Evolutionary conservation across 352 stramenopile species (phyloP).

Genomic region (Phytophthora colocasiae): DNA sequence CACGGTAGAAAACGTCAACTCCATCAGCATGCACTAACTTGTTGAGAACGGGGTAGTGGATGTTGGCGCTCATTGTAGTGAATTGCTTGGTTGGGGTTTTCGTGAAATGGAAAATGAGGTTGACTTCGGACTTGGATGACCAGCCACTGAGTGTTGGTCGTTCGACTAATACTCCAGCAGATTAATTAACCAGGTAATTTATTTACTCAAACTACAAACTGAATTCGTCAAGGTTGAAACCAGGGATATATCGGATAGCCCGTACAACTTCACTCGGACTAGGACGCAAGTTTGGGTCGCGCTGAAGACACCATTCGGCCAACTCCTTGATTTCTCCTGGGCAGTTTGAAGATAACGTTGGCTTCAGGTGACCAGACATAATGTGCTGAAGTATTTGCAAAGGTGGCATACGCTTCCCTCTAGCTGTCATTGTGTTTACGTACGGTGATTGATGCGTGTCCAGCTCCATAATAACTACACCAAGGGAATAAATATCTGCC

Average conservation of each 20-base stretch:
- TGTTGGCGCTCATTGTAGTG: not conserved
- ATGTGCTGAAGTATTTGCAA: constrained; percentile 45
- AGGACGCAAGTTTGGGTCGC: constrained; percentile 37
- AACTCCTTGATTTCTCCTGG: constrained; percentile 40
- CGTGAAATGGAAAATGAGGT: not conserved
- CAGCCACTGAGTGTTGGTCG: too few relatives aligned
- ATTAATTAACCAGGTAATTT: too few relatives aligned
- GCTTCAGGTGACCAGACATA: constrained; percentile 35
- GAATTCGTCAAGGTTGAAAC: constrained; percentile 34
- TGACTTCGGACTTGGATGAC: too few relatives aligned
- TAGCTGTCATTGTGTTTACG: constrained; percentile 21
- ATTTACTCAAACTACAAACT: constrained; percentile 31
- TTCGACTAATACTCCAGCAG: too few relatives aligned
- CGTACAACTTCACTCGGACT: constrained; percentile 32
- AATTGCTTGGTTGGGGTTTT: not conserved
- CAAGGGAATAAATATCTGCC: constrained; percentile 80
- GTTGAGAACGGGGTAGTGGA: constrained; percentile 1
- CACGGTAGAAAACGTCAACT: constrained; percentile 1
- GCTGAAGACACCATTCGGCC: constrained; percentile 36
- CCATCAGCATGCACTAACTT: constrained; percentile 1
- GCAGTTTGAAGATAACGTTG: constrained; percentile 37
- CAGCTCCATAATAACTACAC: constrained; percentile 64
- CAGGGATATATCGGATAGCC: constrained; percentile 24
- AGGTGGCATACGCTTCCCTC: constrained; percentile 21
- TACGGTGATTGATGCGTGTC: constrained; percentile 57